Conservation (phyloP, 306 rosid species). For the Fragaria iinumae region DNA sequence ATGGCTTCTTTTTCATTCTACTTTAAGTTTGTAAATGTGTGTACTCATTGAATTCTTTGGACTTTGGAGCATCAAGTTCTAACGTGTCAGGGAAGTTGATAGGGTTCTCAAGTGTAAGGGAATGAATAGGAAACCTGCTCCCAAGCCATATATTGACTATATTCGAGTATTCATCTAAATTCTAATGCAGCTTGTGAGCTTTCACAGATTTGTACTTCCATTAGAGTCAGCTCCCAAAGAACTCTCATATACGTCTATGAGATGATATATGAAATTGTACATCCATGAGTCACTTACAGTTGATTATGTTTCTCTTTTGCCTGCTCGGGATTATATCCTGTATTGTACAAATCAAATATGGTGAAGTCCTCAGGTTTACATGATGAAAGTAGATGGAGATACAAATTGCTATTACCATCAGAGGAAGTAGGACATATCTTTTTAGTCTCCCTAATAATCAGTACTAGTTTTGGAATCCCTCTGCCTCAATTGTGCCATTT, state of each 20-base stretch:
- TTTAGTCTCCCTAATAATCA: no score
- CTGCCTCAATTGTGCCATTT: no score
- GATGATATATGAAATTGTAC: neutral
- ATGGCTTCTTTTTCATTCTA: neutral
- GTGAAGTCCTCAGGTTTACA: neutral
- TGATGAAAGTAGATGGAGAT: neutral
- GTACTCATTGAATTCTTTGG: neutral
- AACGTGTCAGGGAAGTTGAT: neutral
- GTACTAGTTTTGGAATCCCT: no score
- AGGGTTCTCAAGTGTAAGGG: neutral
- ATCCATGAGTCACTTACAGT: neutral
- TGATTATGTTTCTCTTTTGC: neutral
- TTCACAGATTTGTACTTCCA: neutral
- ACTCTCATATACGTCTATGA: neutral
- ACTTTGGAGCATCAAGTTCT: neutral
- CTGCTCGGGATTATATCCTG: neutral
- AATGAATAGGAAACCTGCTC: neutral
- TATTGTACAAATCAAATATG: neutral
- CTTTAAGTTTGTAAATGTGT: neutral
- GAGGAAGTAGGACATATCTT: no score
- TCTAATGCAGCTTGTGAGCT: neutral
- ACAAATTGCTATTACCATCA: no score
- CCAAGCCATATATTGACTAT: neutral
- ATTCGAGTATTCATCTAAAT: neutral
- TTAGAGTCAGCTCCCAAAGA: neutral